Base-by-base conservation (phyloP, 192 early-diverging fungal genomes). In the Cladochytrium replicatum region DNA sequence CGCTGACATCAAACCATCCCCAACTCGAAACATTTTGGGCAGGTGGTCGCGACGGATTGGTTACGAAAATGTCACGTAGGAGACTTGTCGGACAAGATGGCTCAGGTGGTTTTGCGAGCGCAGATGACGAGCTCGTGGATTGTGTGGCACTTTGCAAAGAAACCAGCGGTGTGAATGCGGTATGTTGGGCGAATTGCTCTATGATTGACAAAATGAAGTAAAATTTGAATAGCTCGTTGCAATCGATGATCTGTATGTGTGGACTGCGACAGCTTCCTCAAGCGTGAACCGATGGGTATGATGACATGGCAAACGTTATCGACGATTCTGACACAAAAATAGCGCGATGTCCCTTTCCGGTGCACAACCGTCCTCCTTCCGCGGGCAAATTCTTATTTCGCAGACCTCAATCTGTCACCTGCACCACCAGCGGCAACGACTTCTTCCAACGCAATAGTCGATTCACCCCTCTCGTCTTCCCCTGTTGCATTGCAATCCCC, bases 101-200 rank as follows among this genome's bases (percentile, higher is more conserved):
- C 23, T 29, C 47, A 11, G 39, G 9, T 13, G 48, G 50, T 6
- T n/a, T n/a, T n/a, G n/a, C n/a, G n/a, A n/a, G n/a, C n/a, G n/a
- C n/a, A n/a, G 6, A 74, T 24, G 64, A 62, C 32, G 68, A 75
- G 41, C 49, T 49, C 71, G 75, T 59, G 63, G 86, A 87, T 57
- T 81, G 91, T 54, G 79, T 95, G 25, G 89, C 84, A 1, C 69
- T 98, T 21, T 93, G 87, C 45, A 87, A 84, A 55, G 92, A 95
- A n/a, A n/a, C n/a, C n/a, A n/a, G 79, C 3, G 85, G 88, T 4
- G 81, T 98, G 8, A 71, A 81, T 15, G 87, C 83, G 67, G 81
- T 60, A 24, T 32, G 29, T 8, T 61, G 7, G n/a, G n/a, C n/a
- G n/a, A n/a, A n/a, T n/a, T n/a, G n/a, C n/a, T n/a, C n/a, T n/a